phyloP scores from a whole-genome alignment of 139 green algal genomes.

The Chlorella vulgaris region DNA sequence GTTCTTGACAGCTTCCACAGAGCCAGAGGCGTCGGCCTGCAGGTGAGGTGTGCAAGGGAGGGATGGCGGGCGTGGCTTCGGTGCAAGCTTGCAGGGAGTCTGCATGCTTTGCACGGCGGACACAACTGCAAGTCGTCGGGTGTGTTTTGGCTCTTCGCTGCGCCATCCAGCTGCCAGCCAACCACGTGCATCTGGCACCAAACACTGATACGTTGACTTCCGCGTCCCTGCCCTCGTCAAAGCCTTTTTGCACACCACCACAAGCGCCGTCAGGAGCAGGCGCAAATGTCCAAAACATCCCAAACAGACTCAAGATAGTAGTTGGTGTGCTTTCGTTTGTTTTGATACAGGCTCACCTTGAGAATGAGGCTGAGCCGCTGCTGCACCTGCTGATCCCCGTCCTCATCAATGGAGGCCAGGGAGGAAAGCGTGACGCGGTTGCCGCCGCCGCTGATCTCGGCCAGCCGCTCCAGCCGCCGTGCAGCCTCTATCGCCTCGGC shows the following conservation, averaged over 20 bases:
- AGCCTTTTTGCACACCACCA: no score
- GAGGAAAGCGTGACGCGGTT: constrained; percentile 88
- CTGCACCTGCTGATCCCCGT: constrained; percentile 52
- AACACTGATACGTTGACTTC: no score
- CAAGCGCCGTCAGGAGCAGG: no score
- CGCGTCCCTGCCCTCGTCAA: no score
- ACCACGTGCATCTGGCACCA: no score
- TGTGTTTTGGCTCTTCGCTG: no score
- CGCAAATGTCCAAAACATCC: no score
- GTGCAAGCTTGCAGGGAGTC: no score
- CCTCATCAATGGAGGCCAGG: constrained; percentile 80
- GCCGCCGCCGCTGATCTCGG: constrained; percentile 62
- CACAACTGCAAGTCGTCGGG: no score
- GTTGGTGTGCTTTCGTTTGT: no score
- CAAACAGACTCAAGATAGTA: not conserved
- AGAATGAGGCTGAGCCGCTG: constrained; percentile 93
- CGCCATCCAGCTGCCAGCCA: no score
- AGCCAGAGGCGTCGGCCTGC: constrained; percentile 85
- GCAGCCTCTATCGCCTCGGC: constrained; percentile 41
- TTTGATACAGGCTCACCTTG: constrained; percentile 63
- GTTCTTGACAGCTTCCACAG: constrained; percentile 89
- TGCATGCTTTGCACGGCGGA: no score
- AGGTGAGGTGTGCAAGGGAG: not conserved
- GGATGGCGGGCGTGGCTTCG: not conserved
- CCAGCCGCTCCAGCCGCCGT: constrained; percentile 60